Percentiles rank a stretch among this genome's conserved stretches.
Conservation (phyloP, 139 green algal genomes). For the Ettlia oleoabundans region DNA sequence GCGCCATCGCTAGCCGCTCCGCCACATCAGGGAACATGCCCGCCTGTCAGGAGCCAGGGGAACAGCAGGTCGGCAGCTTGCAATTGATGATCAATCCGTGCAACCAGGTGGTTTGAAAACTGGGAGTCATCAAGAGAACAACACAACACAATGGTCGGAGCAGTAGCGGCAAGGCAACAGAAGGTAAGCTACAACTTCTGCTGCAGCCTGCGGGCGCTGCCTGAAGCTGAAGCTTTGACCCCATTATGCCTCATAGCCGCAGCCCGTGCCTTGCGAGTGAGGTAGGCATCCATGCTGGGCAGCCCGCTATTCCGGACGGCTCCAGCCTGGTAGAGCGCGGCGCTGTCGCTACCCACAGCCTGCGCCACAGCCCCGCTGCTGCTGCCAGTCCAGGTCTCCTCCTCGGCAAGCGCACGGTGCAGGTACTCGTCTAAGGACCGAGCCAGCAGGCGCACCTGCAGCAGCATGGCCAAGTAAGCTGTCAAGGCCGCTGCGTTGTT, state of each 20-base stretch:
- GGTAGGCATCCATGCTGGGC: constrained; percentile 64
- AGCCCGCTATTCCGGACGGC: constrained; percentile 46
- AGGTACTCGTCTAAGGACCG: constrained; percentile 77
- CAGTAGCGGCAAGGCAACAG: too few species aligned
- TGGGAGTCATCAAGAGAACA: too few species aligned
- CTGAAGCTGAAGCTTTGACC: too few species aligned
- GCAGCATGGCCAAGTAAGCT: too few species aligned
- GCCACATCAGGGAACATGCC: constrained; percentile 81
- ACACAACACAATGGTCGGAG: too few species aligned
- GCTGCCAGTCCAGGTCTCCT: constrained; percentile 56
- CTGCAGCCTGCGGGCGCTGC: too few species aligned
- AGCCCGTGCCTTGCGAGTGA: constrained; percentile 57
- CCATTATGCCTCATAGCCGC: neutral
- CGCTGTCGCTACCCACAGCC: constrained; percentile 56
- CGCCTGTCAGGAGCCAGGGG: constrained; percentile 20
- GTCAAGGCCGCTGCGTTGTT: too few species aligned
- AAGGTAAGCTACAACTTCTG: too few species aligned
- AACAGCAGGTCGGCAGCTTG: neutral
- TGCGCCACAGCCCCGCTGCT: constrained; percentile 35
- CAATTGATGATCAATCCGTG: neutral
- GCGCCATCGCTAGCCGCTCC: constrained; percentile 65
- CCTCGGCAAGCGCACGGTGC: constrained; percentile 76
- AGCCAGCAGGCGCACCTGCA: constrained; percentile 67
- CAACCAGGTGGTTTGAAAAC: neutral
- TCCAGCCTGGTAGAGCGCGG: constrained; percentile 60